phyloP scores from a whole-genome alignment of 2,329 filamentous ascomycete species.

The Pseudogymnoascus sp. region DNA sequence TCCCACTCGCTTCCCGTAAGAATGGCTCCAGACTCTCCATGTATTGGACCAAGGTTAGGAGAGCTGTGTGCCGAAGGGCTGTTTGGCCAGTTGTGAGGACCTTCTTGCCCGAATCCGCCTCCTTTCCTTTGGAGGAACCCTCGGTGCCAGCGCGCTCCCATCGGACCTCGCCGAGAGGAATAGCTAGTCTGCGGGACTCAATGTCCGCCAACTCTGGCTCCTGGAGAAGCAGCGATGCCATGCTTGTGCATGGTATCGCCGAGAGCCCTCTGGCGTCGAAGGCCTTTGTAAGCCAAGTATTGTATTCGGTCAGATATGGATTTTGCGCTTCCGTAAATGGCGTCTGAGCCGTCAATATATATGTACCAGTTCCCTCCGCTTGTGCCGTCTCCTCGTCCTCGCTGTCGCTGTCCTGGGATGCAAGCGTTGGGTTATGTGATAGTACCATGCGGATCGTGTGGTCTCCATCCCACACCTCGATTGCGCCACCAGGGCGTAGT shows the following conservation, averaged over 20 bases:
- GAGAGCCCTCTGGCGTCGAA: slow-evolving; percentile 65
- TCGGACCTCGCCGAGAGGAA: slow-evolving; percentile 75
- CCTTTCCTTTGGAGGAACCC: slow-evolving; percentile 34
- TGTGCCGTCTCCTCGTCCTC: slow-evolving; percentile 57
- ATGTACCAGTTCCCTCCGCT: slow-evolving; percentile 68
- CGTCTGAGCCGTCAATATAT: slow-evolving; percentile 74
- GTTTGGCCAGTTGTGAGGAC: slow-evolving; percentile 53
- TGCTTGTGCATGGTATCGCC: slow-evolving; percentile 69
- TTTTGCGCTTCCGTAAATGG: slow-evolving; percentile 77
- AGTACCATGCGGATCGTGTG: slow-evolving; percentile 75
- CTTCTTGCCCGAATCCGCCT: slow-evolving; percentile 23
- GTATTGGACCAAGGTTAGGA: slow-evolving; percentile 73
- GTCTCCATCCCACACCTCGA: slow-evolving; percentile 90
- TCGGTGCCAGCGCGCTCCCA: slow-evolving; percentile 76
- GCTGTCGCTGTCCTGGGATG: slow-evolving; percentile 31
- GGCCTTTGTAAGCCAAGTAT: slow-evolving; percentile 71
- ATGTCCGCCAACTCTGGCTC: slow-evolving; percentile 70
- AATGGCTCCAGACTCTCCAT: slow-evolving; percentile 81
- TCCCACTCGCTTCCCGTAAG: slow-evolving; percentile 73
- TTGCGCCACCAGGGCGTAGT: slow-evolving; percentile 66
- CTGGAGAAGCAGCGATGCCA: slow-evolving; percentile 71
- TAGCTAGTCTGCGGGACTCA: slow-evolving; percentile 71
- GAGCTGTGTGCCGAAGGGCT: slow-evolving; percentile 70
- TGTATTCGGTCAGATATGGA: slow-evolving; percentile 75
- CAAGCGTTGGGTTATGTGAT: slow-evolving; percentile 54